A percentile compares a stretch with the other conserved stretches of the same genome.
Conservation (phyloP, 768 basidiomycete genomes). For the Udeniomyces megalosporus region DNA sequence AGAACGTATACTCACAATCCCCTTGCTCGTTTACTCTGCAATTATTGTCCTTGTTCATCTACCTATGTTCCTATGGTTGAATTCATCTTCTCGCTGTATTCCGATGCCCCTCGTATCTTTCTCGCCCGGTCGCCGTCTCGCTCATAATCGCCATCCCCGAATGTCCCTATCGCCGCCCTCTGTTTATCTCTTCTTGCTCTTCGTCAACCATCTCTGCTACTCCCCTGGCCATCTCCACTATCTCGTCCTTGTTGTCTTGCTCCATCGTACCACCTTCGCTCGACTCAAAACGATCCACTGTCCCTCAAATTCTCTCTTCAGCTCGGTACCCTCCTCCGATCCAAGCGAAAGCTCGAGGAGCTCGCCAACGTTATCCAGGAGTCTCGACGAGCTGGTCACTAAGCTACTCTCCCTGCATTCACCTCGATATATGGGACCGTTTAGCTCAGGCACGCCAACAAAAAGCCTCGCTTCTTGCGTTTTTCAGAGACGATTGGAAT, state of each 20-base stretch:
- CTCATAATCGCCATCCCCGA: background rate
- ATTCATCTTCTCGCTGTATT: too few relatives aligned
- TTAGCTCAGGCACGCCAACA: too few relatives aligned
- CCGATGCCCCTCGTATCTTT: too few relatives aligned
- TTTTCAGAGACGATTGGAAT: too few relatives aligned
- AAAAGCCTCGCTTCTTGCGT: too few relatives aligned
- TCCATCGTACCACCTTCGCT: background rate
- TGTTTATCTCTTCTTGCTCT: background rate
- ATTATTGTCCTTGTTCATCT: background rate
- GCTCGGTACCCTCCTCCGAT: background rate
- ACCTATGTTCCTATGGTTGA: too few relatives aligned
- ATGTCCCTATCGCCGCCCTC: background rate
- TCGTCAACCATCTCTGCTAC: background rate
- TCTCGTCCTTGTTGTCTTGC: background rate
- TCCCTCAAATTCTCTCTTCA: background rate
- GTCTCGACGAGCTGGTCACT: conserved; percentile 32
- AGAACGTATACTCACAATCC: background rate
- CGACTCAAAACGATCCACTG: background rate
- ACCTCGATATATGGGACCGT: too few relatives aligned
- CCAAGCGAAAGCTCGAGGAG: conserved; percentile 96
- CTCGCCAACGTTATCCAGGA: conserved; percentile 62
- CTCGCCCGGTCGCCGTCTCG: background rate
- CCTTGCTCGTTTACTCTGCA: background rate
- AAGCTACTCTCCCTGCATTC: conserved; percentile 15
- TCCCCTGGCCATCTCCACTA: background rate